These are phyloP conservation scores for Trichoderma sp. DNA, from an alignment of 2,329 filamentous ascomycete species.

Conservation along the genomic window DNA sequence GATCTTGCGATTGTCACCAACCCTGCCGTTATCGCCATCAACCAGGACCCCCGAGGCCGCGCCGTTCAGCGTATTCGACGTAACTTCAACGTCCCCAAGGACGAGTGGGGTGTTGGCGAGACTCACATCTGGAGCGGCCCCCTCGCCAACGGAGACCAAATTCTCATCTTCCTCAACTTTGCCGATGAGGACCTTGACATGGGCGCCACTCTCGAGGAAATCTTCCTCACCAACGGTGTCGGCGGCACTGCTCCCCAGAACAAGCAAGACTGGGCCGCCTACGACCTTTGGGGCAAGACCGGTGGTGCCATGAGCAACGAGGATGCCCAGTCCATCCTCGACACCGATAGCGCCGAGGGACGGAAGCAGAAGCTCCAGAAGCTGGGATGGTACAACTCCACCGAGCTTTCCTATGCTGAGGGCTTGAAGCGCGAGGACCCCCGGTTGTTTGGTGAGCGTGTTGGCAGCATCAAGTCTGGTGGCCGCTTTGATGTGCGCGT, in stretches of 20 bases:
- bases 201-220: slow-evolving; percentile 13
- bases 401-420: slow-evolving; percentile 11
- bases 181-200: slow-evolving; percentile 16
- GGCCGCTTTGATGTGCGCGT: slow-evolving; percentile 13
- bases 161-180: slow-evolving; percentile 16
- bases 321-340: slow-evolving; percentile 11
- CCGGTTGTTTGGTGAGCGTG: slow-evolving; percentile 13
- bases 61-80: slow-evolving; percentile 22
- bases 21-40: slow-evolving; percentile 30
- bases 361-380: slow-evolving; percentile 3
- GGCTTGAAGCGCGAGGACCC: slow-evolving; percentile 9
- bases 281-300: slow-evolving; percentile 20
- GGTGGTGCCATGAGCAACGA: slow-evolving; percentile 10
- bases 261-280: slow-evolving; percentile 14
- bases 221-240: slow-evolving; percentile 18
- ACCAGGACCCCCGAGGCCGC: slow-evolving; percentile 34
- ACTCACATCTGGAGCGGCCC: slow-evolving; percentile 31
- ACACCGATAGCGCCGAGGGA: not conserved
- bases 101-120: slow-evolving; percentile 26
- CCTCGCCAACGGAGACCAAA: slow-evolving; percentile 20
- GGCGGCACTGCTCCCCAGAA: slow-evolving; percentile 11
- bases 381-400: slow-evolving; percentile 13
- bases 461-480: slow-evolving; percentile 9
- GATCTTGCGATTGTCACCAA: slow-evolving; percentile 26
- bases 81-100: slow-evolving; percentile 26